A percentile compares a stretch with the other conserved stretches of the same genome.
These are phyloP conservation scores for Blastomyces parvus DNA, from an alignment of 2,329 filamentous ascomycete genomes.

Conservation along the genomic window DNA sequence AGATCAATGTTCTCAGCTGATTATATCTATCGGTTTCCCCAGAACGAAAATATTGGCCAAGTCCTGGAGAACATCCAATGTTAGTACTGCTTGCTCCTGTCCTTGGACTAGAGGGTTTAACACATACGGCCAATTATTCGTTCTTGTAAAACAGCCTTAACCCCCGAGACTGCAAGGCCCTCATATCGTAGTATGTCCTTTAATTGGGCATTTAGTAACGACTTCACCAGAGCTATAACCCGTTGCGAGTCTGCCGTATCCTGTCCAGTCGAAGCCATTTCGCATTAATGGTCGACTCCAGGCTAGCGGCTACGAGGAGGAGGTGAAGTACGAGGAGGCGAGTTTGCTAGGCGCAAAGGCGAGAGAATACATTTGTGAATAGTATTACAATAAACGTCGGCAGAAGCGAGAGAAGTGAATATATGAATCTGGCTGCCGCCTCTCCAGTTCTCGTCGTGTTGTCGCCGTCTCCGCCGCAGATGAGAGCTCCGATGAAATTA, in stretches of 20 bases:
- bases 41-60: slow-evolving; percentile 22
- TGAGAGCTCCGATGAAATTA: neutral
- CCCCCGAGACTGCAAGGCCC: slow-evolving; percentile 65
- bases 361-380: slow-evolving; percentile 6
- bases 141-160: slow-evolving; percentile 72
- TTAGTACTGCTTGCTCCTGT: neutral
- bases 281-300: slow-evolving; percentile 1
- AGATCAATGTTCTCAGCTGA: slow-evolving; percentile 26
- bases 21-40: slow-evolving; percentile 25
- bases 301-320: neutral
- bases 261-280: slow-evolving; percentile 33
- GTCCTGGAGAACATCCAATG: slow-evolving; percentile 16
- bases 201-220: slow-evolving; percentile 56
- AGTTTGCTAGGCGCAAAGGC: neutral
- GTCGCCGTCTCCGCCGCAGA: neutral
- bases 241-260: slow-evolving; percentile 31
- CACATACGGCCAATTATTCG: slow-evolving; percentile 69
- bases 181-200: slow-evolving; percentile 68
- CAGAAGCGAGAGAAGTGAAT: neutral
- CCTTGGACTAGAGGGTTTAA: slow-evolving; percentile 28
- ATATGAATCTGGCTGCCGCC: neutral
- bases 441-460: neutral
- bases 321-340: neutral
- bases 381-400: neutral
- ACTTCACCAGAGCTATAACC: slow-evolving; percentile 42